A percentile compares a stretch with the other conserved stretches of the same genome.
These are phyloP conservation scores for Garcia nutans DNA, from an alignment of 345 rosid genomes.

Conservation along the genomic window DNA sequence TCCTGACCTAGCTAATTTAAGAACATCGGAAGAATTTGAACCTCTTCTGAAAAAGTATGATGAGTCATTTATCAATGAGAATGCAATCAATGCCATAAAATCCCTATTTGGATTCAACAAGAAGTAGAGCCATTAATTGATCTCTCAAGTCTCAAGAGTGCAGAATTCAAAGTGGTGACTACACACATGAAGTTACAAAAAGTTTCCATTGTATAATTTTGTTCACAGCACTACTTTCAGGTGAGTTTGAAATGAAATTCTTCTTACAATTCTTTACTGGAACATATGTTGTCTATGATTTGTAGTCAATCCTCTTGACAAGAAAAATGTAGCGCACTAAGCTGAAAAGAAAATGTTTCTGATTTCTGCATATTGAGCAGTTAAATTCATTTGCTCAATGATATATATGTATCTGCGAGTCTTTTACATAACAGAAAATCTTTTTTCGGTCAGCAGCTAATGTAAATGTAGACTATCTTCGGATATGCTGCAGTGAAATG, in stretches of 20 bases:
- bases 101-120: conserved; percentile 83
- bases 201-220: background rate
- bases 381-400: too few species aligned
- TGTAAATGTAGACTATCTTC: too few species aligned
- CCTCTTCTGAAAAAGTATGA: conserved; percentile 74
- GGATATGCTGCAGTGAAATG: too few species aligned
- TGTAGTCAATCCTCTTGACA: background rate
- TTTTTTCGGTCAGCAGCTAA: too few species aligned
- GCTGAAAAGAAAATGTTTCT: background rate
- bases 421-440: too few species aligned
- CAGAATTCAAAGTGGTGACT: background rate
- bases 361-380: too few species aligned
- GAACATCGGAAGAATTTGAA: conserved; percentile 61
- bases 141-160: background rate
- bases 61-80: conserved; percentile 94
- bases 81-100: conserved; percentile 86
- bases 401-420: too few species aligned
- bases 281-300: background rate
- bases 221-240: background rate
- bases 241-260: background rate
- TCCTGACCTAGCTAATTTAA: conserved; percentile 72
- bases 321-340: background rate
- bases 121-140: conserved; percentile 41
- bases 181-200: background rate
- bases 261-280: background rate